Conservation (phyloP, 2,329 filamentous ascomycete genomes). For the Diaporthe capsici region DNA sequence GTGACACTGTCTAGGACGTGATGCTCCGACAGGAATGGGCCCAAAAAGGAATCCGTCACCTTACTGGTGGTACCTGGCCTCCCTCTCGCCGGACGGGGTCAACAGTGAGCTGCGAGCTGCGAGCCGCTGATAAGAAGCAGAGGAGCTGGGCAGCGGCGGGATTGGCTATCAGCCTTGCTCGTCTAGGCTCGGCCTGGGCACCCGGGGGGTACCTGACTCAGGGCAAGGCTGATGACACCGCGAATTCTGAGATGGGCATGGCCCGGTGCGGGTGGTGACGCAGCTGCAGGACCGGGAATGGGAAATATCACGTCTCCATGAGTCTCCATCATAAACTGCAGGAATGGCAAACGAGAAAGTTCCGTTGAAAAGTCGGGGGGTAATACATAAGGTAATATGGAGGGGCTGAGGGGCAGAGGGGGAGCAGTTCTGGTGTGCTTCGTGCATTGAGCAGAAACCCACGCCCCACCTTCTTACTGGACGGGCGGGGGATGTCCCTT, state of each 20-base stretch:
- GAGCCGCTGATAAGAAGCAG: slow-evolving; percentile 4
- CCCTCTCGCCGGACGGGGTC: not conserved
- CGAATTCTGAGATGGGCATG: slow-evolving; percentile 19
- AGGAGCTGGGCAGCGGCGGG: slow-evolving; percentile 4
- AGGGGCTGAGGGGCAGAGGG: slow-evolving; percentile 7
- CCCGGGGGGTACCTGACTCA: slow-evolving; percentile 12
- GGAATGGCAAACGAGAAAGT: slow-evolving; percentile 3
- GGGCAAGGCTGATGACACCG: slow-evolving; percentile 31
- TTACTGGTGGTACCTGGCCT: not conserved
- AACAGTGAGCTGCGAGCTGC: not conserved
- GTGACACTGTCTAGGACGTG: slow-evolving; percentile 3
- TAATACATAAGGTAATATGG: slow-evolving; percentile 31
- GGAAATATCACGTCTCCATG: slow-evolving; percentile 13
- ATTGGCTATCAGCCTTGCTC: slow-evolving; percentile 30
- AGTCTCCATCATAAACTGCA: slow-evolving; percentile 14
- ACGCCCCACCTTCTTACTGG: slow-evolving; percentile 5
- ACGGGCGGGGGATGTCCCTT: not conserved
- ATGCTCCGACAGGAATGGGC: slow-evolving; percentile 23
- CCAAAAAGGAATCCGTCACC: slow-evolving; percentile 2
- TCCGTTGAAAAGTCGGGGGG: not conserved
- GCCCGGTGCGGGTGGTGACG: slow-evolving; percentile 11
- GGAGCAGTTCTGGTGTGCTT: slow-evolving; percentile 19
- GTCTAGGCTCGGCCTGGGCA: slow-evolving; percentile 10
- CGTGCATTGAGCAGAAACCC: slow-evolving; percentile 19
- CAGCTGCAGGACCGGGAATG: slow-evolving; percentile 16